Conservation (phyloP, 306 rosid genomes). For the Dalbergia oliveri region DNA sequence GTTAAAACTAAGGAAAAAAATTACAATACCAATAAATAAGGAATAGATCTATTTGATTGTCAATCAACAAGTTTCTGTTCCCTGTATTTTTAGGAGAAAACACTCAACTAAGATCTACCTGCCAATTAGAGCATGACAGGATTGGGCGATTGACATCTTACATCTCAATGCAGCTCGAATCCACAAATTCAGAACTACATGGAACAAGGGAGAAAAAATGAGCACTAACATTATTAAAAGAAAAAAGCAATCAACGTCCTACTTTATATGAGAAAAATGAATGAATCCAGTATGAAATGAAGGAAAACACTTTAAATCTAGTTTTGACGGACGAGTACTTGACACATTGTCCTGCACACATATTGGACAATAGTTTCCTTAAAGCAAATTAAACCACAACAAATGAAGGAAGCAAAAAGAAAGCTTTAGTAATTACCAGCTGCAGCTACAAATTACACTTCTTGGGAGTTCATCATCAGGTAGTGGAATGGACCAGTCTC, state of each 20-base stretch:
- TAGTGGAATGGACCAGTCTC: conserved; percentile 54
- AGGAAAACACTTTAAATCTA: neutral
- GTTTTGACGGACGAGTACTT: neutral
- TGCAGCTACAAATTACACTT: conserved; percentile 53
- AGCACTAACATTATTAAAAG: neutral
- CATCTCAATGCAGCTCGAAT: conserved; percentile 42
- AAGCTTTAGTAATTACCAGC: conserved; percentile 58
- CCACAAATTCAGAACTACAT: conserved; percentile 40
- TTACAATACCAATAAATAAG: conserved; percentile 24
- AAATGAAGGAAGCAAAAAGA: neutral
- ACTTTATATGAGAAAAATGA: neutral
- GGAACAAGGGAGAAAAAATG: neutral
- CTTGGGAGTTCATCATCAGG: conserved; percentile 61
- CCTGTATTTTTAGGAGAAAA: conserved; percentile 30
- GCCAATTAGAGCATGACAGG: conserved; percentile 17
- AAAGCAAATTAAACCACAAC: conserved; percentile 14
- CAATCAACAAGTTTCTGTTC: conserved; percentile 39
- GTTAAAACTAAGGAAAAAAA: neutral
- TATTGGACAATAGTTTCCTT: conserved; percentile 2
- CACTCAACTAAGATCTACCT: conserved; percentile 43
- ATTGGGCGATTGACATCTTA: conserved; percentile 28
- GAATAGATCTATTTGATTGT: conserved; percentile 38
- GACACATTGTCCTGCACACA: conserved; percentile 3
- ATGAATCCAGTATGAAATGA: neutral
- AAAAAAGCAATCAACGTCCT: neutral